Conservation (phyloP, 1,139 yeast species). For the Saccharomyces hybrid region DNA sequence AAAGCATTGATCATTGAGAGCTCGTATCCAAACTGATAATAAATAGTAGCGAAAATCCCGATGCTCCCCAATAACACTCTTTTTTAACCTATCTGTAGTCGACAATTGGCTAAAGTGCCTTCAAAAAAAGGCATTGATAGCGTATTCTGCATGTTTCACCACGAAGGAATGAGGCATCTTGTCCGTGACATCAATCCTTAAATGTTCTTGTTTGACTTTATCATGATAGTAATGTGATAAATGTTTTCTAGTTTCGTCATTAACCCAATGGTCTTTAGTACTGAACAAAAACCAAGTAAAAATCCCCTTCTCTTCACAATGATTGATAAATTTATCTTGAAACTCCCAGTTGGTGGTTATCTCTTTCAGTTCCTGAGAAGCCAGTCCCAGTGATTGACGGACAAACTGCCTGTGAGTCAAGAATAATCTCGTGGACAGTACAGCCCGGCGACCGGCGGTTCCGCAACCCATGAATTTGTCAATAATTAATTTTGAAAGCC, state of each 20-base stretch:
- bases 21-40: background rate
- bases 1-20: background rate
- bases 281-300: slow-evolving; percentile 51
- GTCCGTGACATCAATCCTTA: slow-evolving; percentile 11
- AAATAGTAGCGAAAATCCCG: too few relatives aligned
- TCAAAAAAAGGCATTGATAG: slow-evolving; percentile 15
- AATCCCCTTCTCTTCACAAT: slow-evolving; percentile 34
- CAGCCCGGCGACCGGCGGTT: slow-evolving; percentile 26
- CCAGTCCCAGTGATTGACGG: slow-evolving; percentile 46
- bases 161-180: slow-evolving; percentile 21
- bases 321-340: slow-evolving; percentile 38
- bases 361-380: slow-evolving; percentile 44
- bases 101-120: too few relatives aligned
- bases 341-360: slow-evolving; percentile 32
- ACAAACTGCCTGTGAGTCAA: slow-evolving; percentile 39
- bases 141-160: slow-evolving; percentile 13
- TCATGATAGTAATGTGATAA: slow-evolving; percentile 37
- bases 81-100: too few relatives aligned
- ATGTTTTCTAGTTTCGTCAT: slow-evolving; percentile 40
- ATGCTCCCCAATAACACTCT: too few relatives aligned
- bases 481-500: slow-evolving; percentile 12
- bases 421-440: slow-evolving; percentile 40
- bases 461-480: slow-evolving; percentile 11
- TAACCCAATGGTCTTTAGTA: slow-evolving; percentile 52
- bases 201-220: slow-evolving; percentile 4